Conservation (phyloP, 768 basidiomycete species). For the Leccinum boreale region DNA sequence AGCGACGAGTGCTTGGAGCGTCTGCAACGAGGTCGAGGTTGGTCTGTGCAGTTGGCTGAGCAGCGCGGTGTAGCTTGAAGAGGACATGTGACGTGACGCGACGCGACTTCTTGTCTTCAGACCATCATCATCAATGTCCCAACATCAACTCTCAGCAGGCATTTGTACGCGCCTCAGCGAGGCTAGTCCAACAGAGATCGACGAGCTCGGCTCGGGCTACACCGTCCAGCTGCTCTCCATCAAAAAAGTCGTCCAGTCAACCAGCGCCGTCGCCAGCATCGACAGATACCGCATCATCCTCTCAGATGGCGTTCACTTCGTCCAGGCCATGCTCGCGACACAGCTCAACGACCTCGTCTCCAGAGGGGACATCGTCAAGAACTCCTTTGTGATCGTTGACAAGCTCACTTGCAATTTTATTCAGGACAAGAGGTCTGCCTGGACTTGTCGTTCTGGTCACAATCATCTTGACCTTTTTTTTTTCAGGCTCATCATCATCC, state of each 20-base stretch:
- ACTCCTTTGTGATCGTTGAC: conserved; percentile 67
- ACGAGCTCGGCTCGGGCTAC: conserved; percentile 34
- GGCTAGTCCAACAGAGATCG: conserved; percentile 32
- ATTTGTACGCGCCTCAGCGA: conserved; percentile 49
- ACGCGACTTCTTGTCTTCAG: conserved; percentile 5
- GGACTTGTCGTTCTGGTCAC: conserved; percentile 15
- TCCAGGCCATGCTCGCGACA: conserved; percentile 94
- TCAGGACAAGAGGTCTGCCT: conserved; percentile 70
- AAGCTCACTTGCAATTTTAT: conserved; percentile 81
- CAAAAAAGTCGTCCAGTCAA: conserved; percentile 58
- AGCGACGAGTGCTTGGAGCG: conserved; percentile 27
- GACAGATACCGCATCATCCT: conserved; percentile 81
- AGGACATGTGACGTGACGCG: conserved; percentile 12
- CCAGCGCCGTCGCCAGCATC: conserved; percentile 31
- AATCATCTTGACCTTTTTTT: conserved; percentile 3
- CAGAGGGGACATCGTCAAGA: conserved; percentile 56
- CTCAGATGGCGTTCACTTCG: conserved; percentile 83
- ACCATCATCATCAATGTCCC: conserved; percentile 34
- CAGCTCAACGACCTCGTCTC: conserved; percentile 78
- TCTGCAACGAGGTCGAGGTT: conserved; percentile 11
- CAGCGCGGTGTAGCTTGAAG: conserved; percentile 23
- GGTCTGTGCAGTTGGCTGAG: conserved; percentile 28
- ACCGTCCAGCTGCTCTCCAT: conserved; percentile 80
- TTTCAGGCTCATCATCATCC: conserved; percentile 75
- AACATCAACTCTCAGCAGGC: conserved; percentile 56